These are phyloP conservation scores for Ustilago esculenta DNA, from an alignment of 1,284 basidiomycete genomes.

Conservation along the genomic window DNA sequence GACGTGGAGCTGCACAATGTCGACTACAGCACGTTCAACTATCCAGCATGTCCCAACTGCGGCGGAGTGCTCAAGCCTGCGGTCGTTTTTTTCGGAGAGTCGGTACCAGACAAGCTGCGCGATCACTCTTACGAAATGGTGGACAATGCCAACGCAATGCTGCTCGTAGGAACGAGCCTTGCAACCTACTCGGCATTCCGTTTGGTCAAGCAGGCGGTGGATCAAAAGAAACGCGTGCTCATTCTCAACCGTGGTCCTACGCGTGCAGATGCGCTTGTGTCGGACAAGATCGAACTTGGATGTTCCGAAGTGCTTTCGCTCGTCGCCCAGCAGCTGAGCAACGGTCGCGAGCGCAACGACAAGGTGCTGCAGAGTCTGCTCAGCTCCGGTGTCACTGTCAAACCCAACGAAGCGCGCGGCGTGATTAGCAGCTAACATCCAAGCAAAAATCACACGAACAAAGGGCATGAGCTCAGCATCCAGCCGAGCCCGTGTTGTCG, in stretches of 20 bases:
- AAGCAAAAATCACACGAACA: too few relatives aligned
- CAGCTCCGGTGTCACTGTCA: constrained; percentile 35
- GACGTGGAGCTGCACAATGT: constrained; percentile 61
- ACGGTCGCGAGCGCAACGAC: constrained; percentile 39
- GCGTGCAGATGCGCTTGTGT: constrained; percentile 55
- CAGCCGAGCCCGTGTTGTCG: too few relatives aligned
- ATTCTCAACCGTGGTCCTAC: constrained; percentile 65
- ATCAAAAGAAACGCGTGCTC: constrained; percentile 49
- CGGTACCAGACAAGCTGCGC: constrained; percentile 53
- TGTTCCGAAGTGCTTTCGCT: constrained; percentile 53
- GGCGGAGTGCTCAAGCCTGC: constrained; percentile 65
- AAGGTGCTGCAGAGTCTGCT: constrained; percentile 45
- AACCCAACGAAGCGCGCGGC: constrained; percentile 26
- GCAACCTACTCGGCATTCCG: constrained; percentile 66
- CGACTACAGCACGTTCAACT: constrained; percentile 63
- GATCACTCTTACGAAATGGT: constrained; percentile 48
- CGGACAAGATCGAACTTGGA: constrained; percentile 59
- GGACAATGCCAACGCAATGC: constrained; percentile 44
- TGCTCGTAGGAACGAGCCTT: constrained; percentile 62
- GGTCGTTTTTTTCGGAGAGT: constrained; percentile 66
- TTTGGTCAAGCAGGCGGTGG: constrained; percentile 59
- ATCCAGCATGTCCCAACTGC: constrained; percentile 63
- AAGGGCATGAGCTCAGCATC: too few relatives aligned
- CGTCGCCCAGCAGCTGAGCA: constrained; percentile 32
- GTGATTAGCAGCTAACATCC: constrained; percentile 45